Evolutionary conservation across 768 basidiomycete genomes (phyloP).

Genomic region (Dioszegia aurantiaca): DNA sequence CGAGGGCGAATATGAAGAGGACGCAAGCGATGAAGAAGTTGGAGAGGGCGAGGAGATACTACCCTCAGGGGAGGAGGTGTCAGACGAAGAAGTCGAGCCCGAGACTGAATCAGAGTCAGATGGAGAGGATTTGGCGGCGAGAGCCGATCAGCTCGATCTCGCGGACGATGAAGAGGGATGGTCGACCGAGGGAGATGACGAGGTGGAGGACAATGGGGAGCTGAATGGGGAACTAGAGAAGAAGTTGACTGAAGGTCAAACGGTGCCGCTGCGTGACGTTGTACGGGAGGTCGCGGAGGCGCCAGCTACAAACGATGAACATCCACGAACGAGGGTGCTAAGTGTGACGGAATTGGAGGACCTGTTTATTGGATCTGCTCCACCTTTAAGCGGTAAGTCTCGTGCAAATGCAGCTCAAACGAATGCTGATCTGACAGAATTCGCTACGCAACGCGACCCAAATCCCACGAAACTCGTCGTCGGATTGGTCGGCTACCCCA

Average conservation of each 20-base stretch:
- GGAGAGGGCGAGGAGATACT: constrained; percentile 54
- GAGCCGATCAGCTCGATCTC: constrained; percentile 40
- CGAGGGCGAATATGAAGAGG: constrained; percentile 66
- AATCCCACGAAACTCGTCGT: constrained; percentile 45
- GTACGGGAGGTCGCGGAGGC: constrained; percentile 38
- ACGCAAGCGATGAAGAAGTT: constrained; percentile 62
- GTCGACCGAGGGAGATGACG: constrained; percentile 42
- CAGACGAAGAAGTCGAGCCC: constrained; percentile 26
- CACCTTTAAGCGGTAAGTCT: constrained; percentile 37
- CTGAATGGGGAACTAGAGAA: constrained; percentile 32
- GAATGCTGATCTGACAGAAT: constrained; percentile 26
- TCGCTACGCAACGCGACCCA: constrained; percentile 42
- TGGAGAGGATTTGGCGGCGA: constrained; percentile 55
- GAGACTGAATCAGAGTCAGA: constrained; percentile 22
- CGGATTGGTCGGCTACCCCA: constrained; percentile 90
- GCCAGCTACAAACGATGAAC: constrained; percentile 27
- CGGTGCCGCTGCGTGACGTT: constrained; percentile 50
- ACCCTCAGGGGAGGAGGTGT: constrained; percentile 38
- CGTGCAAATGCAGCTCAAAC: background rate
- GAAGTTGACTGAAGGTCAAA: constrained; percentile 47
- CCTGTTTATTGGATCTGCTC: constrained; percentile 59
- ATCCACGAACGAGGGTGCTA: constrained; percentile 66
- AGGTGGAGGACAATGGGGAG: constrained; percentile 35
- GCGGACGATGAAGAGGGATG: constrained; percentile 39
- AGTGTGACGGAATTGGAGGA: constrained; percentile 84